Conservation (phyloP, 192 early-diverging fungal species). For the Podila minutissima region DNA sequence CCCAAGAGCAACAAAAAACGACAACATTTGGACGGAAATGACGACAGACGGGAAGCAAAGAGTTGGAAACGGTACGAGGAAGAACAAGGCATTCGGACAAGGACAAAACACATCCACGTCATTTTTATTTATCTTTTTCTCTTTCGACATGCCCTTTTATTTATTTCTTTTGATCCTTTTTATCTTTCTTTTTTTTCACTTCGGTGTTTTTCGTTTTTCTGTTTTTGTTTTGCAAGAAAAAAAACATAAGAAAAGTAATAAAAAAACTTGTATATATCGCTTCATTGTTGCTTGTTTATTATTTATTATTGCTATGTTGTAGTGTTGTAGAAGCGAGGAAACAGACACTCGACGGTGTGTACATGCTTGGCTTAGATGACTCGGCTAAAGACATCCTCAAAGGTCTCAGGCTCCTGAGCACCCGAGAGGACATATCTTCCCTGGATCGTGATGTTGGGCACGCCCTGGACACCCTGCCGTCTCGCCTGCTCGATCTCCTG, state of each 20-base stretch:
- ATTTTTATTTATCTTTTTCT: no score
- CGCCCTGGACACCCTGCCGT: slow-evolving; percentile 67
- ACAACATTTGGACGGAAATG: background rate
- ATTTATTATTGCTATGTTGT: no score
- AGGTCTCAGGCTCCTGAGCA: slow-evolving; percentile 71
- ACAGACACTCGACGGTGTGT: no score
- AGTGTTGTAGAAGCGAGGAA: no score
- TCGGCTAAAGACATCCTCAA: slow-evolving; percentile 67
- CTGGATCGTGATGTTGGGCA: slow-evolving; percentile 76
- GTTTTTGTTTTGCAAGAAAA: no score
- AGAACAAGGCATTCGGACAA: background rate
- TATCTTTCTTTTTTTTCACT: no score
- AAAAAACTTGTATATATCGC: no score
- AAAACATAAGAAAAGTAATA: no score
- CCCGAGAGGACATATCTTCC: slow-evolving; percentile 72
- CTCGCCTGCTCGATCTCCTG: slow-evolving; percentile 53
- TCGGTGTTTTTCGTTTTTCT: no score
- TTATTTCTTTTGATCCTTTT: no score
- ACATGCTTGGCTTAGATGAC: slow-evolving; percentile 19
- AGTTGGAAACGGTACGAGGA: background rate
- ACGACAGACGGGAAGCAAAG: background rate
- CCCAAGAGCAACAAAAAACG: background rate
- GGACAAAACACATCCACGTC: background rate
- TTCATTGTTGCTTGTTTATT: no score
- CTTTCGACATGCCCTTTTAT: no score